phyloP scores from a whole-genome alignment of 2,329 filamentous ascomycete species.

The Pochonia chlamydosporia region DNA sequence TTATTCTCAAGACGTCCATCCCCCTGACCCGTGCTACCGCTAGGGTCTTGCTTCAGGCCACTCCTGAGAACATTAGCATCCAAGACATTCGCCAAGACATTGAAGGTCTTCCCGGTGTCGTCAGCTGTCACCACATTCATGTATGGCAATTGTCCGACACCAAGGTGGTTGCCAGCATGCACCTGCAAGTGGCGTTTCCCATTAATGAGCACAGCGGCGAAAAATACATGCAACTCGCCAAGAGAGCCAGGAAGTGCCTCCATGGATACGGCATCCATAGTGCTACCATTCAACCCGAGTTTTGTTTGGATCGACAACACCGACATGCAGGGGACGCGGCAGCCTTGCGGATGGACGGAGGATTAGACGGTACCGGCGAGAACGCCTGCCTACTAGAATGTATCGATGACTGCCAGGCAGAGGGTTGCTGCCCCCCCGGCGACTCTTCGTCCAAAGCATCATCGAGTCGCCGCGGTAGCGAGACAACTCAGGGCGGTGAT shows the following conservation, averaged over 20 bases:
- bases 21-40: constrained; percentile 74
- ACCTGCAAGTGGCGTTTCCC: constrained; percentile 87
- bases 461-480: constrained; percentile 29
- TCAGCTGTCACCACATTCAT: constrained; percentile 91
- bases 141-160: constrained; percentile 97
- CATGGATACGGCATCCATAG: constrained; percentile 96
- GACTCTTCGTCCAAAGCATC: constrained; percentile 28
- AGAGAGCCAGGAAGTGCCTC: constrained; percentile 76
- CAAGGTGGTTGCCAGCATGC: constrained; percentile 87
- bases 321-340: constrained; percentile 30
- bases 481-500: constrained; percentile 22
- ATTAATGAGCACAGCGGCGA: constrained; percentile 73
- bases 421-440: constrained; percentile 24
- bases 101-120: constrained; percentile 72
- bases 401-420: constrained; percentile 30
- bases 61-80: constrained; percentile 80
- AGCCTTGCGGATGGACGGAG: constrained; percentile 30
- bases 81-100: constrained; percentile 93
- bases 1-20: constrained; percentile 67
- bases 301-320: constrained; percentile 49
- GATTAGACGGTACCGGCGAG: constrained; percentile 20
- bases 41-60: constrained; percentile 89
- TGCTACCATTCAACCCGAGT: constrained; percentile 96
- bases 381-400: constrained; percentile 44
- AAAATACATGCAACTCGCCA: constrained; percentile 87